These are phyloP conservation scores for Cajanus cajan DNA, from an alignment of 306 rosid genomes.

Conservation along the genomic window DNA sequence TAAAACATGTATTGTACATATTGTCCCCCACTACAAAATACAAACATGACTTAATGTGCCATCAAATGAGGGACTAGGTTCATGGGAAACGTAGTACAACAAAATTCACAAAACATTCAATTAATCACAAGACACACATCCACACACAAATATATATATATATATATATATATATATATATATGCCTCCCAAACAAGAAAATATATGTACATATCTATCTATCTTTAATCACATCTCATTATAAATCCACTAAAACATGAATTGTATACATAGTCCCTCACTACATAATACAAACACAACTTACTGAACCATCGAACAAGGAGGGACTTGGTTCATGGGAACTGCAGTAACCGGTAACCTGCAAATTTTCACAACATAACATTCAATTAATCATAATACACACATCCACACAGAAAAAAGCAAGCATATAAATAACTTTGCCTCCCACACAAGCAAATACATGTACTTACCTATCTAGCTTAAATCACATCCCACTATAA, in stretches of 20 bases:
- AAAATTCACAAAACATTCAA: conserved; percentile 28
- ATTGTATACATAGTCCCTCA: background rate
- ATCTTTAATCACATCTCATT: background rate
- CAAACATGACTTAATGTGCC: background rate
- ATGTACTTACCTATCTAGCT: too few species aligned
- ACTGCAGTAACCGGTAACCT: too few species aligned
- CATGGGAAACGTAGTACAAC: background rate
- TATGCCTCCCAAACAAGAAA: background rate
- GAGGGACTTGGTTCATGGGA: too few species aligned
- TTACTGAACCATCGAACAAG: background rate
- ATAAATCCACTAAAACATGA: background rate
- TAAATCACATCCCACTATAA: too few species aligned
- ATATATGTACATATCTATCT: background rate
- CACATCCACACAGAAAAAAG: background rate
- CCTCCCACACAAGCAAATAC: too few species aligned
- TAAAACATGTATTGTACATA: too few species aligned
- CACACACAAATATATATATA: background rate
- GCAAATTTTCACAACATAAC: background rate
- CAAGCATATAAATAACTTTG: too few species aligned
- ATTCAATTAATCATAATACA: background rate
- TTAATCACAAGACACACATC: conserved; percentile 8
- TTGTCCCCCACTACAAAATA: too few species aligned
- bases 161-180: too few species aligned
- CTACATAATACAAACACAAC: background rate
- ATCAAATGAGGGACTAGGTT: conserved; percentile 1